phyloP scores from a whole-genome alignment of 352 stramenopile genomes.

The Phytophthora sp. region DNA sequence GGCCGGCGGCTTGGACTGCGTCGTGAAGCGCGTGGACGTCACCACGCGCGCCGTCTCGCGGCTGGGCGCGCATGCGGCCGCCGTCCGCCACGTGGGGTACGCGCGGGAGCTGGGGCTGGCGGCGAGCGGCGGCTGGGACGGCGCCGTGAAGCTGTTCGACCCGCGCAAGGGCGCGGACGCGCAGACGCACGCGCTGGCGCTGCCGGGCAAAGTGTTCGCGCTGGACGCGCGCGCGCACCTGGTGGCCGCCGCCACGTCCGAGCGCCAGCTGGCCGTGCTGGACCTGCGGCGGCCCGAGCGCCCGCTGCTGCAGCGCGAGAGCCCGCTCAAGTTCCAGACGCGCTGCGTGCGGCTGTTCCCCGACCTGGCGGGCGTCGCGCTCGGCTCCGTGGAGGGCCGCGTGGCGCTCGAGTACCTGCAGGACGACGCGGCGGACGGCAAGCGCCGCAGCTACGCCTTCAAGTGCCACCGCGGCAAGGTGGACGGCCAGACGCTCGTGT shows the following conservation, averaged over 20 bases:
- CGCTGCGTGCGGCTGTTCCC: conserved; percentile 87
- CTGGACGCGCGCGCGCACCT: conserved; percentile 68
- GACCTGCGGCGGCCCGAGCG: conserved; percentile 81
- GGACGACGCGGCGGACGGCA: conserved; percentile 39
- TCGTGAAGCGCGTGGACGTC: conserved; percentile 64
- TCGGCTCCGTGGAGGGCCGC: conserved; percentile 96
- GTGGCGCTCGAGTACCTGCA: conserved; percentile 97
- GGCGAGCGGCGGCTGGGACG: conserved; percentile 76
- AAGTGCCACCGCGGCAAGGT: conserved; percentile 96
- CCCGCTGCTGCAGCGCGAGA: conserved; percentile 76
- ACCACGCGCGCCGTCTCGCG: conserved; percentile 36
- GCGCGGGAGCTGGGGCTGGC: conserved; percentile 56
- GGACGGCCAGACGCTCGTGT: conserved; percentile 87
- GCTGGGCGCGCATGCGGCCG: conserved; percentile 55
- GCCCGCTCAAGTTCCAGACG: conserved; percentile 92
- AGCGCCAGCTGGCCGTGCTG: conserved; percentile 69
- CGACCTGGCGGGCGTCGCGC: conserved; percentile 81
- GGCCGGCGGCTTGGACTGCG: conserved; percentile 73
- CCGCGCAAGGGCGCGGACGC: conserved; percentile 60
- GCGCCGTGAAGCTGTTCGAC: conserved; percentile 67
- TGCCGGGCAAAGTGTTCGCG: conserved; percentile 70
- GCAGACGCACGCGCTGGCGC: conserved; percentile 49
- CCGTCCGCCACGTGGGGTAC: conserved; percentile 67
- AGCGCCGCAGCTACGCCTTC: conserved; percentile 95
- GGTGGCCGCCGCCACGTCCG: conserved; percentile 64